Conservation (phyloP, 164 flowering plant species). For the Vitis riparia region DNA sequence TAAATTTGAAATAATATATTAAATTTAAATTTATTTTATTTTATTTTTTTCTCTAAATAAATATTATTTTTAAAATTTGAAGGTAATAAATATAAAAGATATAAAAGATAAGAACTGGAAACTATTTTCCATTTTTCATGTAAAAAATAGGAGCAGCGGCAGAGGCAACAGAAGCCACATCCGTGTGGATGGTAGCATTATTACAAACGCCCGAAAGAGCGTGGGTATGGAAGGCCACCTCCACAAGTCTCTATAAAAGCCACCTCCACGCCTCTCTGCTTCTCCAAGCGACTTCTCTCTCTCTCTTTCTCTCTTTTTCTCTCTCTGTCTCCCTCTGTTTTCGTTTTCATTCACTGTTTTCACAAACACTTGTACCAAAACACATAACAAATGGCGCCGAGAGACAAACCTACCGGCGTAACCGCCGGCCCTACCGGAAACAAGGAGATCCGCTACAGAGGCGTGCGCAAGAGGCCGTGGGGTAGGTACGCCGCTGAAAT, state of each 20-base stretch:
- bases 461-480: slow-evolving; percentile 84
- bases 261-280: not conserved
- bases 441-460: slow-evolving; percentile 60
- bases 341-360: too few species aligned
- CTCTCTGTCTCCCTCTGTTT: not conserved
- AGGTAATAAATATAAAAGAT: too few species aligned
- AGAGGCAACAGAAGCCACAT: slow-evolving; percentile 2
- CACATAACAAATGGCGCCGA: slow-evolving; percentile 44
- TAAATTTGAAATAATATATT: too few species aligned
- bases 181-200: too few species aligned
- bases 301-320: not conserved
- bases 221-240: not conserved
- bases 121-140: too few species aligned
- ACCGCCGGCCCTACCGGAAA: slow-evolving; percentile 1
- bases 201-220: slow-evolving; percentile 13
- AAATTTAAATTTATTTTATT: too few species aligned
- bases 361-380: not conserved
- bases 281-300: not conserved
- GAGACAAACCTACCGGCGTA: slow-evolving; percentile 19
- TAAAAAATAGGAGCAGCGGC: not conserved
- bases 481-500: slow-evolving; percentile 86
- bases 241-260: slow-evolving; percentile 2
- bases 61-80: too few species aligned
- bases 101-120: too few species aligned
- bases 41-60: too few species aligned